These are phyloP conservation scores for Aspergillus quadricinctus DNA, from an alignment of 2,329 filamentous ascomycete species.

Conservation along the genomic window DNA sequence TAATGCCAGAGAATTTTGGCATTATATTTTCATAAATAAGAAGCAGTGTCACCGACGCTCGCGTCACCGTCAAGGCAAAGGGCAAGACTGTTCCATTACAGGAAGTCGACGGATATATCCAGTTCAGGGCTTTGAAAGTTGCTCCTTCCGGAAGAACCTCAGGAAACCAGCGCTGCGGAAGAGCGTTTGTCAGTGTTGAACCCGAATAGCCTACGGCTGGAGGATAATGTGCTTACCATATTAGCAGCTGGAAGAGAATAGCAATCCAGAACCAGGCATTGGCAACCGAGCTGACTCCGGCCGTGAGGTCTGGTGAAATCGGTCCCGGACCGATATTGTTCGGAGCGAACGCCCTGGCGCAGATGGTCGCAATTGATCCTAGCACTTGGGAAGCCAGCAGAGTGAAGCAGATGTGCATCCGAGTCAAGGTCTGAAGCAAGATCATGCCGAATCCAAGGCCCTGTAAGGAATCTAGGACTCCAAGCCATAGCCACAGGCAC, in stretches of 20 bases:
- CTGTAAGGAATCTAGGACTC: constrained; percentile 61
- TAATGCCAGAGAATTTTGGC: too few relatives aligned
- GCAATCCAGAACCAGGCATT: constrained; percentile 60
- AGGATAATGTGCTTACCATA: constrained; percentile 49
- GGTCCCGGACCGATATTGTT: constrained; percentile 58
- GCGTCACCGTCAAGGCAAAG: neutral
- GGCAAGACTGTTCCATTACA: neutral
- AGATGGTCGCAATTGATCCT: constrained; percentile 59
- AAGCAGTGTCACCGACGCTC: too few relatives aligned
- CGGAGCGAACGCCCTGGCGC: constrained; percentile 57
- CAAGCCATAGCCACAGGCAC: constrained; percentile 63
- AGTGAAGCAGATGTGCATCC: constrained; percentile 61
- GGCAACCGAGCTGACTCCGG: constrained; percentile 42
- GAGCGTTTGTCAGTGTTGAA: neutral
- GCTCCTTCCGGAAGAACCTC: constrained; percentile 44
- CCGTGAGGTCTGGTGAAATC: constrained; percentile 60
- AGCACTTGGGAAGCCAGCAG: constrained; percentile 58
- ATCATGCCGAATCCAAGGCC: constrained; percentile 66
- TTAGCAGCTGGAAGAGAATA: constrained; percentile 52
- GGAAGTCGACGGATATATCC: neutral
- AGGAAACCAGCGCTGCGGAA: constrained; percentile 35
- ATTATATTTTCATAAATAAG: too few relatives aligned
- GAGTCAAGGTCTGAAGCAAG: constrained; percentile 59
- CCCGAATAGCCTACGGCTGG: neutral
- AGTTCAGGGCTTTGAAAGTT: constrained; percentile 40